phyloP scores from a whole-genome alignment of 192 early-diverging fungal species.

The Coemansia sp. region DNA sequence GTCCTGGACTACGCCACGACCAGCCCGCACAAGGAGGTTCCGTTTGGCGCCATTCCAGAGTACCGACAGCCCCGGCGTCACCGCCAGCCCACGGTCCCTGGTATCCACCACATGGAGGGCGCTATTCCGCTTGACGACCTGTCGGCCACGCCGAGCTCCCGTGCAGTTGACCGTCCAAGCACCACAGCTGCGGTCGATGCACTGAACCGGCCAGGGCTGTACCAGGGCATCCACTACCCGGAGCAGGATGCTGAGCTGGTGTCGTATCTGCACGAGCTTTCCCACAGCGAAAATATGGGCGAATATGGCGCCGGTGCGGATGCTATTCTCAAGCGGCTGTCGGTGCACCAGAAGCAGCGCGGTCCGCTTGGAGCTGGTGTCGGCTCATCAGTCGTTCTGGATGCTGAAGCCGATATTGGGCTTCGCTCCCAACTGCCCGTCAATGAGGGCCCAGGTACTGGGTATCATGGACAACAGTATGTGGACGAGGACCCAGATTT shows the following conservation, averaged over 20 bases:
- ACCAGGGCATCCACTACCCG: constrained; percentile 38
- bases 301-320: neutral
- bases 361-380: neutral
- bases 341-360: constrained; percentile 24
- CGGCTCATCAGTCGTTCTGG: neutral
- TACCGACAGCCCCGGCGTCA: constrained; percentile 5
- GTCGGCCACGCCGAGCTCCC: constrained; percentile 9
- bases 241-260: constrained; percentile 30
- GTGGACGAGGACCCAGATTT: too few species aligned
- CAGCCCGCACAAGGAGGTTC: constrained; percentile 42
- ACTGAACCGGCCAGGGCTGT: constrained; percentile 33
- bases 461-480: too few species aligned
- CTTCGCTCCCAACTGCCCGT: too few species aligned
- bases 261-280: constrained; percentile 27
- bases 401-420: too few species aligned
- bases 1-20: constrained; percentile 10
- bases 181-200: constrained; percentile 2
- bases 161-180: neutral
- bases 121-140: constrained; percentile 36
- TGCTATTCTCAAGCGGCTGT: constrained; percentile 32
- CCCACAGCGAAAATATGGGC: constrained; percentile 9
- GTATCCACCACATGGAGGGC: constrained; percentile 30
- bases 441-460: too few species aligned
- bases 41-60: constrained; percentile 46
- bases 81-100: neutral